Base-by-base conservation (phyloP, 306 rosid species). In the Malus sieversii region DNA sequence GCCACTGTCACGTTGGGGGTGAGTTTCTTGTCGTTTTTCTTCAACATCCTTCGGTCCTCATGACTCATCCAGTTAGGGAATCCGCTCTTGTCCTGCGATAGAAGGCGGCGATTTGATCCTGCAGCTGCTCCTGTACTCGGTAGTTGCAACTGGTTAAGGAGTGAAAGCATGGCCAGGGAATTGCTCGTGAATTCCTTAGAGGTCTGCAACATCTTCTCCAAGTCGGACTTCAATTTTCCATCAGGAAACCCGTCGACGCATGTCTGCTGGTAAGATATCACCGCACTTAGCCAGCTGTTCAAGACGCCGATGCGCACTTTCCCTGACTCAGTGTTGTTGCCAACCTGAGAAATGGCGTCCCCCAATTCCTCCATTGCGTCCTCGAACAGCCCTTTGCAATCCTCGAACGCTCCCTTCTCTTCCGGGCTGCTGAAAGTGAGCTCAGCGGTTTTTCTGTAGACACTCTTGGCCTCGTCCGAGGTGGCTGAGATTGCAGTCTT, bases 221-320 rank as follows among this genome's bases (percentile, higher is more conserved):
- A 79, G 3, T 85, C 85, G 1, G 11, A 57, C 88, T 88, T 92
- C 70, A 53, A 4, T 29, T 95, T 82, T 4, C 89, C 96, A 5
- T 84, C 87, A 0, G 91, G 87, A 44, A 92, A 90, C 23, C 97
- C 99, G 60, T 95, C 99, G 0, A 90, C 27, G 65, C 99, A 95
- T 0, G 91, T 83, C 13, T 89, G 87, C 29, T 83, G 92, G 80
- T 89, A 95, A 20, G 97, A 80, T 61, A 90, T 92, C 16, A 90
- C 96, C 3, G 97, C 98, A 73, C 99, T 95, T 0, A 95, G 72
- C 97, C 97, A 95, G 61, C 85, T 89, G 82, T 89, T 88, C 13
- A 95, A 59, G 42, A 86, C 88, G n/a, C 90, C 85, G 0, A 85
- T 38, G 32, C 30, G 79, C 0, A 74, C 2, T 11, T 55, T 78